These are phyloP conservation scores for Vickermania ingenoplastis DNA, from an alignment of 208 protist species.

Conservation along the genomic window DNA sequence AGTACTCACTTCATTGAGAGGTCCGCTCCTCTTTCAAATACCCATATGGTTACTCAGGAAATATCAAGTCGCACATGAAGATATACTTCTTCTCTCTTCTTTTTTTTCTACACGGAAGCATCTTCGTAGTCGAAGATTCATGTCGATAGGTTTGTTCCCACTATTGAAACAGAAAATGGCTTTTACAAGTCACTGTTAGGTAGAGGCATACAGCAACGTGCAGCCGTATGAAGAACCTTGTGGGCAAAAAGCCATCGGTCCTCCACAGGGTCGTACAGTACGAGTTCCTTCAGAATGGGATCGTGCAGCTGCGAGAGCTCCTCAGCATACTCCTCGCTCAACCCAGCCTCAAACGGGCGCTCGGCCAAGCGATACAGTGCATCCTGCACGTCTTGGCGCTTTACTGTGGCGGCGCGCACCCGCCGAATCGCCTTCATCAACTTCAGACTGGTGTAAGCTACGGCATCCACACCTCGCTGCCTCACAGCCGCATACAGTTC, in stretches of 20 bases:
- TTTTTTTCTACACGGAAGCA: too few relatives aligned
- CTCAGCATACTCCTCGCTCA: conserved; percentile 25
- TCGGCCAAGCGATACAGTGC: conserved; percentile 41
- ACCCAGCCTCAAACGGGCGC: conserved; percentile 37
- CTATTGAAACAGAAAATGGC: too few relatives aligned
- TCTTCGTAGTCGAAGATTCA: too few relatives aligned
- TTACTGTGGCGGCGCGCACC: conserved; percentile 29
- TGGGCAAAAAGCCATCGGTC: conserved; percentile 72
- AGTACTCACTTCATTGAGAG: too few relatives aligned
- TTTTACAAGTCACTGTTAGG: too few relatives aligned
- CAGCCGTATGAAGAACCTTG: conserved; percentile 72
- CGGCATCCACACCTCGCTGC: conserved; percentile 37
- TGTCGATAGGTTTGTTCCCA: too few relatives aligned
- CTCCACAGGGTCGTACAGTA: conserved; percentile 70
- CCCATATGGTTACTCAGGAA: too few relatives aligned
- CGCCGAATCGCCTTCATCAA: conserved; percentile 63
- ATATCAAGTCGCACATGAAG: too few relatives aligned
- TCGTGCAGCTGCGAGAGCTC: conserved; percentile 33
- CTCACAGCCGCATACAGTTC: conserved; percentile 65
- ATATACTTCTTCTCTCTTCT: too few relatives aligned
- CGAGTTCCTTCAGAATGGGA: conserved; percentile 48
- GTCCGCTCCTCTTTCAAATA: too few relatives aligned
- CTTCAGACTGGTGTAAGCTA: conserved; percentile 54
- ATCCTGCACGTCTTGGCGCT: conserved; percentile 20
- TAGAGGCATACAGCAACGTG: conserved; percentile 29